Evolutionary conservation across 2,329 filamentous ascomycete species (phyloP).

Genomic region (Trichophyton equinum): DNA sequence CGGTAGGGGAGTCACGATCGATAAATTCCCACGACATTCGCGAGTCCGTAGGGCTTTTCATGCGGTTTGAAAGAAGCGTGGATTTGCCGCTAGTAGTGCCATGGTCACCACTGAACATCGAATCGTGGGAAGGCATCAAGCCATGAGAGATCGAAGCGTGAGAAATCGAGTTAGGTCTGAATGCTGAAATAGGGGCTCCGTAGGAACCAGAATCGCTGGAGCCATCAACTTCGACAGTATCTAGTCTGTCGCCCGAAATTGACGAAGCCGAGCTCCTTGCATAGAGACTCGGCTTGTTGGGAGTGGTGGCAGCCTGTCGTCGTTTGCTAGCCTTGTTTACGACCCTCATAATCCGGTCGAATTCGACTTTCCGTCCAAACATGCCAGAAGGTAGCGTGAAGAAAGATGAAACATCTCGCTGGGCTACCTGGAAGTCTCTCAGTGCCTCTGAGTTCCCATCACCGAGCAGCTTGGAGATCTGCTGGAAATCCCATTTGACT

Average conservation of each 20-base stretch:
- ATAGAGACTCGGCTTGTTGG: constrained; percentile 25
- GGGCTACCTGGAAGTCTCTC: constrained; percentile 60
- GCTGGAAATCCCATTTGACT: constrained; percentile 64
- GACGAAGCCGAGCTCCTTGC: constrained; percentile 43
- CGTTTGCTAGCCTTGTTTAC: constrained; percentile 64
- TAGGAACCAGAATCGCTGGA: constrained; percentile 44
- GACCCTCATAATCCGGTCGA: constrained; percentile 54
- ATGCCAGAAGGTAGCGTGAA: constrained; percentile 74
- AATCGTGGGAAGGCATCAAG: constrained; percentile 22
- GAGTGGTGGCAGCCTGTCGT: constrained; percentile 36
- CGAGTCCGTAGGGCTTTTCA: constrained; percentile 28
- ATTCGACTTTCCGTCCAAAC: constrained; percentile 66
- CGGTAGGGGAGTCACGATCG: constrained; percentile 23
- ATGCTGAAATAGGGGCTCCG: constrained; percentile 20
- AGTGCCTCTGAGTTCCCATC: constrained; percentile 62
- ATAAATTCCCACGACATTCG: constrained; percentile 23
- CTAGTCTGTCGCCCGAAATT: constrained; percentile 38
- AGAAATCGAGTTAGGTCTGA: constrained; percentile 27
- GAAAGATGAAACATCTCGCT: constrained; percentile 82
- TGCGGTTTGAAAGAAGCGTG: constrained; percentile 17
- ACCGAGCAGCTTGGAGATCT: constrained; percentile 60
- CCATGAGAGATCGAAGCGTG: constrained; percentile 15
- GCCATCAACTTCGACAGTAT: constrained; percentile 39
- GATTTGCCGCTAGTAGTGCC: constrained; percentile 23
- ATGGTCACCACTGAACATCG: constrained; percentile 25